phyloP scores from a whole-genome alignment of 495 filamentous ascomycete species.

The Hypoxylon perforatum region DNA sequence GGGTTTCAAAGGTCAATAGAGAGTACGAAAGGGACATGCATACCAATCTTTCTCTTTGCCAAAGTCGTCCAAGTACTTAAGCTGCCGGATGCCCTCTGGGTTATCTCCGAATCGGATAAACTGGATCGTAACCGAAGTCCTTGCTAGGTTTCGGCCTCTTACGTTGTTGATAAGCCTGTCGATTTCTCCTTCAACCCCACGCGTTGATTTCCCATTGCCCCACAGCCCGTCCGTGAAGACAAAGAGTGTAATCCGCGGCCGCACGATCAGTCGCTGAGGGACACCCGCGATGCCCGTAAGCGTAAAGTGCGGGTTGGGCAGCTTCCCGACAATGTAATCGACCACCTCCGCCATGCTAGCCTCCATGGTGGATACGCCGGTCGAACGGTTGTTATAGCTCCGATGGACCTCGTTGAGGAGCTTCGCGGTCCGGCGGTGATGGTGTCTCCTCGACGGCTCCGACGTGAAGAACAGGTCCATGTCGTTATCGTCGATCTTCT shows the following conservation, averaged over 20 bases:
- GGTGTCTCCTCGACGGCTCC: neutral
- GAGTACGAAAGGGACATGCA: too few species aligned
- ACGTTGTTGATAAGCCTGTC: neutral
- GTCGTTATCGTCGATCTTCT: neutral
- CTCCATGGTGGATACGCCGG: neutral
- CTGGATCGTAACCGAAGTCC: neutral
- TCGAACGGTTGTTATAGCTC: neutral
- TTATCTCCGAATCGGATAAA: constrained; percentile 1
- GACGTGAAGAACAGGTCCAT: constrained; percentile 5
- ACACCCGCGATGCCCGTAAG: neutral
- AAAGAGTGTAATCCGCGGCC: constrained; percentile 3
- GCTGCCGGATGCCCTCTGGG: neutral
- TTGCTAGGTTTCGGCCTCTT: neutral
- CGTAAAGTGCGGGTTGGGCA: neutral
- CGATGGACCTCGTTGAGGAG: neutral
- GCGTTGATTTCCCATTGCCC: neutral
- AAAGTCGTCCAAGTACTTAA: neutral
- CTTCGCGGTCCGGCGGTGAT: neutral
- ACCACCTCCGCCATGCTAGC: neutral
- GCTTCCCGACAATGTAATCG: neutral
- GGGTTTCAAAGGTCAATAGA: too few species aligned
- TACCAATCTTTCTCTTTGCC: neutral
- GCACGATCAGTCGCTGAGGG: neutral
- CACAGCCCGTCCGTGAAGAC: constrained; percentile 5
- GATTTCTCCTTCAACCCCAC: neutral